Conservation (phyloP, 1,284 basidiomycete genomes). For the Leucocoprinus gongylophorus region DNA sequence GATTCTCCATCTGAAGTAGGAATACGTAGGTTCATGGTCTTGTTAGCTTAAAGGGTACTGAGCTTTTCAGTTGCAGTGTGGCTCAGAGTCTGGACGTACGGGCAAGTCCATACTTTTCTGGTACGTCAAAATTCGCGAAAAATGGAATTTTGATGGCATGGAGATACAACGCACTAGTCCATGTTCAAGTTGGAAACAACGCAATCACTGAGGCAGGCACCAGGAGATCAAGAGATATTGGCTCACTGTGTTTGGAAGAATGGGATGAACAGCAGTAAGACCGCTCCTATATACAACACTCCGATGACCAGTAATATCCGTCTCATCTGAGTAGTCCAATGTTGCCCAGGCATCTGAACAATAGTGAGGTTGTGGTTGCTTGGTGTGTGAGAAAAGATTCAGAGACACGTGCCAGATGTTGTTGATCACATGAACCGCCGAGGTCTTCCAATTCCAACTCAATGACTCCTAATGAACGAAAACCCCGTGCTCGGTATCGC, state of each 20-base stretch:
- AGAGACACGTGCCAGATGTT: too few species aligned
- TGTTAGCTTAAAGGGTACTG: slow-evolving; percentile 49
- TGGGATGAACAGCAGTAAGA: slow-evolving; percentile 54
- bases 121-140: slow-evolving; percentile 54
- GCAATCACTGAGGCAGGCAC: slow-evolving; percentile 4
- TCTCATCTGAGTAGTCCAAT: slow-evolving; percentile 24
- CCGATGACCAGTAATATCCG: slow-evolving; percentile 36
- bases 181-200: slow-evolving; percentile 31
- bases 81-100: slow-evolving; percentile 45
- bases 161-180: slow-evolving; percentile 44
- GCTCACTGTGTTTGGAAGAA: slow-evolving; percentile 71
- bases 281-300: slow-evolving; percentile 45
- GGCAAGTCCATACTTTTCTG: slow-evolving; percentile 75
- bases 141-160: slow-evolving; percentile 64
- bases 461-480: slow-evolving; percentile 3
- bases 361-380: too few species aligned
- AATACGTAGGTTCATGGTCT: slow-evolving; percentile 68
- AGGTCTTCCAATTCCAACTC: slow-evolving; percentile 3
- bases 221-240: neutral
- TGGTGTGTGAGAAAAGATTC: too few species aligned
- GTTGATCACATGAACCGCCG: too few species aligned
- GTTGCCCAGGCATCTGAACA: neutral
- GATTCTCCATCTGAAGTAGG: slow-evolving; percentile 70
- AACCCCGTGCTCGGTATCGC: slow-evolving; percentile 21
- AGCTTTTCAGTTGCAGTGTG: neutral